Evolutionary conservation across 2,329 filamentous ascomycete species (phyloP).

Genomic region (Fusarium sp.): DNA sequence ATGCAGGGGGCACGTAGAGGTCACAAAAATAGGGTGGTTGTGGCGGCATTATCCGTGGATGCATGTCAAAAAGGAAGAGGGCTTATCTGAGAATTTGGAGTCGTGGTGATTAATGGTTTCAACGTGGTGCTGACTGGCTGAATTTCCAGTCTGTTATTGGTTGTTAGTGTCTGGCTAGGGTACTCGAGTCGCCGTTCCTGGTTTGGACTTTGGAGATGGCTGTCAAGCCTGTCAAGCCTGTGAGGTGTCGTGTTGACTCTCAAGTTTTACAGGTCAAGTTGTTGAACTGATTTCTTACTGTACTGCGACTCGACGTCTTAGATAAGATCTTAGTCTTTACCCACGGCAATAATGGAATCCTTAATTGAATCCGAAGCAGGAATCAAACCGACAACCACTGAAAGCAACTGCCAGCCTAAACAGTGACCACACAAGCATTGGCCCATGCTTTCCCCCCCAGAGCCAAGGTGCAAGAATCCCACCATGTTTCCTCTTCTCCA

Average conservation of each 20-base stretch:
- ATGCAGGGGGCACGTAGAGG: conserved; percentile 1
- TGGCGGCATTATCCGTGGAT: conserved; percentile 15
- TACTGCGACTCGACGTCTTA: conserved; percentile 13
- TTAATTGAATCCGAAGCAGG: neutral
- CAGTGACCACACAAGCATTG: conserved; percentile 1
- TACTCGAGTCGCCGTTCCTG: conserved; percentile 16
- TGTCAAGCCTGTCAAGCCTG: neutral
- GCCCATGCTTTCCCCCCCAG: conserved; percentile 1
- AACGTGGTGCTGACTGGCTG: conserved; percentile 32
- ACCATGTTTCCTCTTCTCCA: conserved; percentile 15
- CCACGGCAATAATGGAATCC: neutral
- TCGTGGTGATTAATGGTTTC: conserved; percentile 45
- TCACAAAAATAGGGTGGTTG: conserved; percentile 14
- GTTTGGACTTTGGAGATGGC: neutral
- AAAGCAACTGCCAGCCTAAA: neutral
- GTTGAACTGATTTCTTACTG: conserved; percentile 2
- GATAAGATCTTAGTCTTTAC: conserved; percentile 26
- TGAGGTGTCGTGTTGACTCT: neutral
- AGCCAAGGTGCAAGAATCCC: conserved; percentile 22
- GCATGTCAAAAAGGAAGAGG: neutral
- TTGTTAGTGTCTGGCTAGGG: neutral
- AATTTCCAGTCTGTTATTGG: conserved; percentile 20
- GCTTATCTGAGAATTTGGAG: conserved; percentile 46
- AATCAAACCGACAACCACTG: neutral
- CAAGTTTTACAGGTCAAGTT: conserved; percentile 3